Evolutionary conservation across 2,329 filamentous ascomycete species (phyloP), one percentile per base, ranked within the genome.

Genomic region (Blastomyces percursus): DNA sequence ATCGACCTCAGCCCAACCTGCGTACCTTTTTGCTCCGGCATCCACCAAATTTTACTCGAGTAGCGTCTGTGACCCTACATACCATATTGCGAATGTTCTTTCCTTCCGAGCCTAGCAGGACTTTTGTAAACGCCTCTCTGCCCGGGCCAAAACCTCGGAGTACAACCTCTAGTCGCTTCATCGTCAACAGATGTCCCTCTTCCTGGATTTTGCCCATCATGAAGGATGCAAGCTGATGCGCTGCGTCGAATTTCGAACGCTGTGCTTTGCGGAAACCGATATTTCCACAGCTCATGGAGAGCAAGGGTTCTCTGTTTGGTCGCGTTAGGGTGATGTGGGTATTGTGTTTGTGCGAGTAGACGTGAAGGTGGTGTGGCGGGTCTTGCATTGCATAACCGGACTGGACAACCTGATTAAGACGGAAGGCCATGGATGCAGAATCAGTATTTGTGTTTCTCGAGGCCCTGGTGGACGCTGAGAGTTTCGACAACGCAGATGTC

Each of bases 21-120:
- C 92, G 92, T 48, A 86, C 88, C 74, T 87, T 90, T 75, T 83
- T 84, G 79, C 91, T 93, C 76, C 92, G 89, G 48, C 89, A 90
- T 72, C 94, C 95, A 77, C 92, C 94, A 81, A 97, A 96, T 81
- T 99, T 99, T 76, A 97, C 77, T 71, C 88, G 88, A 62, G 93
- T 97, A 50, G 85, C 82, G 78, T 99, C 94, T 40, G 89, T 86
- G 65, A 99, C 88, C 69, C 86, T 86, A 51, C 85, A 80, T 67
- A 99, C 89, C 78, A 89, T 86, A 40, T 82, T 79, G 68, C 91
- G 84, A 67, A 97, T 77, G 69, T 85, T 75, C 72, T 84, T 86
- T 63, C 94, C 94, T 75, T 99, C 93, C 27, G 82, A 86, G 44
- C 93, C 92, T 75, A 99, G 78, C 63, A 99, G 78, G 6, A 92